Evolutionary conservation across 2,329 filamentous ascomycete species (phyloP).

Genomic region (Fusarium sp.): DNA sequence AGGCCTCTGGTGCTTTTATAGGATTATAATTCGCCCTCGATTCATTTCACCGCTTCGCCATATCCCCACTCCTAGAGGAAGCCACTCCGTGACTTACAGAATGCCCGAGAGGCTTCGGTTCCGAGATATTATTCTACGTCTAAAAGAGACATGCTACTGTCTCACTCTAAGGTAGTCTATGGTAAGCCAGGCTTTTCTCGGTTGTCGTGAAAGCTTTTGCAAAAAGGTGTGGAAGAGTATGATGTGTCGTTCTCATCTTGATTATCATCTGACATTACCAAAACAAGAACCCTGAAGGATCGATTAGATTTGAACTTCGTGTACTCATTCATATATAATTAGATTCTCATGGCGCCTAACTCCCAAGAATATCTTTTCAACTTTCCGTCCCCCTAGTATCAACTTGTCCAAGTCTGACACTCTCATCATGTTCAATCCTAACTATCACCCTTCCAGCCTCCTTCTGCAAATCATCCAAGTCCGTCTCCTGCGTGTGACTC

Average conservation of each 20-base stretch:
- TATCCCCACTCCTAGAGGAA: conserved; percentile 54
- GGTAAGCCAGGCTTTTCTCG: too few species aligned
- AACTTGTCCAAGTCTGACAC: neutral
- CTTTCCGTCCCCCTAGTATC: neutral
- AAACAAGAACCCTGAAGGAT: fast-evolving
- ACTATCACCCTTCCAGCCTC: neutral
- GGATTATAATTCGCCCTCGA: conserved; percentile 56
- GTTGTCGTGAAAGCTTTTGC: neutral
- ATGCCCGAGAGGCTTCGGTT: too few species aligned
- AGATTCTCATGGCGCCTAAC: fast-evolving
- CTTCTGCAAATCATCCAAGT: neutral
- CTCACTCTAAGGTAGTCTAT: too few species aligned
- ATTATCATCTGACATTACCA: fast-evolving
- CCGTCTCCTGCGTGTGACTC: neutral
- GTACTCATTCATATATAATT: fast-evolving
- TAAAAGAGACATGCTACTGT: too few species aligned
- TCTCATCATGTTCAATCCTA: neutral
- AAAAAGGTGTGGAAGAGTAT: too few species aligned
- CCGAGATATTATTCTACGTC: too few species aligned
- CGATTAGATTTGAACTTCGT: fast-evolving
- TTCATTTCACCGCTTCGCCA: conserved; percentile 58
- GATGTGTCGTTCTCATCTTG: neutral
- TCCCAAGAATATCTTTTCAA: neutral
- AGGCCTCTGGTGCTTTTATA: conserved; percentile 49
- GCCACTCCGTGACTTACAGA: conserved; percentile 44